Evolutionary conservation across 2,329 filamentous ascomycete species (phyloP), one percentile per base, ranked within the genome.

Genomic region (Talaromyces islandicus): DNA sequence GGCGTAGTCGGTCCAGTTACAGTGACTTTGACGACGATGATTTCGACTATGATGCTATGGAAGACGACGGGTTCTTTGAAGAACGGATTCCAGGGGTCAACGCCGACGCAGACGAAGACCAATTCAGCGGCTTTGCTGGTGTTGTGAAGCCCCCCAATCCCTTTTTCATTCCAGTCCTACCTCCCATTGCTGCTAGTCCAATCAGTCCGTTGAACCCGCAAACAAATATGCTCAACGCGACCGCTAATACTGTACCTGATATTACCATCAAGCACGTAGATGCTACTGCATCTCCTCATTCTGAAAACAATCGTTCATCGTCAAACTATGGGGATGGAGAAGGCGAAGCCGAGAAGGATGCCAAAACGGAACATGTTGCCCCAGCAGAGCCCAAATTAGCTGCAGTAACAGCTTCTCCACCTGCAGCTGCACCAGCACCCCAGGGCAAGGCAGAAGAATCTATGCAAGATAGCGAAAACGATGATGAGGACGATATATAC

Each of bases 41-140:
- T 58, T 76, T 71, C 30, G 75, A 77, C 59, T 76, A 79, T 61
- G 77, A 80, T 61, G 71, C 76, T 21, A 66, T 77, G 59, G 74
- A 76, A 43, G 68, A 77, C 38, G 76, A 79, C 59, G 76, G 72
- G 43, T 72, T 67, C 4, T 65, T 80, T 11, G 78, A 81, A 67
- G 78, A 81, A 62, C 73, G 70, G 58, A 80, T 81, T 54, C 78
- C 78, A 2, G 78, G 78, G 1, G 73, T 80, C 30, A 80, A 80
- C 66, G 73, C 73, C 12, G 78, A 80, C 66, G 74, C 73, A 7
- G 77, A 78, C 24, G 71, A 75, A 32, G 73, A 59, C 21, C 52
- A 75, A 12, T 74, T 72, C 38, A 64, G 64, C 19, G 64, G 64
- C 29, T 70, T 71, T 35, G 67, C 71, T 32, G 62, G 65, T 11